These are phyloP conservation scores for Paramarasmius palmivorus DNA, from an alignment of 1,284 basidiomycete species.

Conservation along the genomic window DNA sequence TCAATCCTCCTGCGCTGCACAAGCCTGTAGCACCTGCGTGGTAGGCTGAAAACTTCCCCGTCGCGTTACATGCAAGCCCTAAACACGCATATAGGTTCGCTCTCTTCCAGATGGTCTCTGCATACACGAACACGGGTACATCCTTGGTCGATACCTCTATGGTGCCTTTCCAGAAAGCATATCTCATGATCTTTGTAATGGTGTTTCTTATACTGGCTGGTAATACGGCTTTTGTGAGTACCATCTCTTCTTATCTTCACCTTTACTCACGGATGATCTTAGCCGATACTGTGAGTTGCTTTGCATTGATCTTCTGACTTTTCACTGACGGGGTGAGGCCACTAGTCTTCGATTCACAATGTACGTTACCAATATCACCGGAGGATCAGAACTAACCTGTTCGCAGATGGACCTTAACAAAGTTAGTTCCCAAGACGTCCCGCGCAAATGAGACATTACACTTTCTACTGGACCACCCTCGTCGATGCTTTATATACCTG, in stretches of 20 bases:
- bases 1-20: conserved; percentile 56
- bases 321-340: conserved; percentile 8
- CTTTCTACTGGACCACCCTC: conserved; percentile 95
- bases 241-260: conserved; percentile 3
- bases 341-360: conserved; percentile 64
- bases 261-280: conserved; percentile 11
- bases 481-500: conserved; percentile 92
- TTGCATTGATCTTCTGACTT: background rate
- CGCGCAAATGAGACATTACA: conserved; percentile 79
- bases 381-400: conserved; percentile 12
- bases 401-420: conserved; percentile 72
- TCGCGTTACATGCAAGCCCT: background rate
- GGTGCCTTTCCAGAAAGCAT: conserved; percentile 86
- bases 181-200: conserved; percentile 74
- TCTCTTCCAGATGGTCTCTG: conserved; percentile 83
- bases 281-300: conserved; percentile 73
- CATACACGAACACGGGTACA: conserved; percentile 89
- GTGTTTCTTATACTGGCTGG: conserved; percentile 80
- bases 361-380: conserved; percentile 35
- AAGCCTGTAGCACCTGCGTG: conserved; percentile 60
- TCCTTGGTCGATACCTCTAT: conserved; percentile 90
- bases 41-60: conserved; percentile 30
- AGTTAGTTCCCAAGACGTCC: conserved; percentile 60
- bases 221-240: conserved; percentile 88
- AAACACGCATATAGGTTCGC: conserved; percentile 66